Evolutionary conservation across 108 stramenopile genomes (phyloP).

Genomic region (Nitzschia sp.): DNA sequence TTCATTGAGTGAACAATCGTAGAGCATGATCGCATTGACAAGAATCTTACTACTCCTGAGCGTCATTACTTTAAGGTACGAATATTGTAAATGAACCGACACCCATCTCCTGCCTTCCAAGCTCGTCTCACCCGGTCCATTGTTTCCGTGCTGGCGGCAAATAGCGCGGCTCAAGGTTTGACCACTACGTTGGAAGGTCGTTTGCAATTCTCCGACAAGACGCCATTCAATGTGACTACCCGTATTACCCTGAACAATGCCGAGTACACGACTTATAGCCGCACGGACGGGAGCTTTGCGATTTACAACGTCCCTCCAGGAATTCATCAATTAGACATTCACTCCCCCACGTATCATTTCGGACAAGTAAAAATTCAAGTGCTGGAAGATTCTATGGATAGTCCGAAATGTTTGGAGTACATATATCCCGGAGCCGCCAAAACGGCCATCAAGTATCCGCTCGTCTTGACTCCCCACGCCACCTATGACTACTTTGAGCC

Average conservation of each 20-base stretch:
- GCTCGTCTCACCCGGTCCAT: too few species aligned
- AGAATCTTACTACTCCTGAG: neutral
- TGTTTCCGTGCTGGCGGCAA: too few species aligned
- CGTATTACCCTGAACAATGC: conserved; percentile 79
- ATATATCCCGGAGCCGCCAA: conserved; percentile 82
- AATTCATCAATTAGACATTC: conserved; percentile 81
- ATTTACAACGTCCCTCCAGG: conserved; percentile 82
- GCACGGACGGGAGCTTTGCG: conserved; percentile 67
- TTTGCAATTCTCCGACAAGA: conserved; percentile 34
- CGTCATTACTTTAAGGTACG: neutral
- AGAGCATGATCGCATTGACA: conserved; percentile 1
- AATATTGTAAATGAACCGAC: too few species aligned
- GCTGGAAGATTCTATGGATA: conserved; percentile 61
- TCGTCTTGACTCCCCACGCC: conserved; percentile 75
- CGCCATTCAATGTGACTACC: conserved; percentile 67
- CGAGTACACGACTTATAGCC: conserved; percentile 72
- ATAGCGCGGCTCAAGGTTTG: conserved; percentile 1
- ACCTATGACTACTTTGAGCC: conserved; percentile 82
- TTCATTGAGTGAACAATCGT: too few species aligned
- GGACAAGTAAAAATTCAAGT: conserved; percentile 83
- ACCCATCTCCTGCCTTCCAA: too few species aligned
- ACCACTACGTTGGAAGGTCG: conserved; percentile 48
- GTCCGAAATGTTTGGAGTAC: conserved; percentile 88
- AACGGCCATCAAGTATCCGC: conserved; percentile 60
- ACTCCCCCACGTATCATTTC: conserved; percentile 68